These are phyloP conservation scores for Heritiera fomes DNA, from an alignment of 345 rosid species.

Conservation along the genomic window DNA sequence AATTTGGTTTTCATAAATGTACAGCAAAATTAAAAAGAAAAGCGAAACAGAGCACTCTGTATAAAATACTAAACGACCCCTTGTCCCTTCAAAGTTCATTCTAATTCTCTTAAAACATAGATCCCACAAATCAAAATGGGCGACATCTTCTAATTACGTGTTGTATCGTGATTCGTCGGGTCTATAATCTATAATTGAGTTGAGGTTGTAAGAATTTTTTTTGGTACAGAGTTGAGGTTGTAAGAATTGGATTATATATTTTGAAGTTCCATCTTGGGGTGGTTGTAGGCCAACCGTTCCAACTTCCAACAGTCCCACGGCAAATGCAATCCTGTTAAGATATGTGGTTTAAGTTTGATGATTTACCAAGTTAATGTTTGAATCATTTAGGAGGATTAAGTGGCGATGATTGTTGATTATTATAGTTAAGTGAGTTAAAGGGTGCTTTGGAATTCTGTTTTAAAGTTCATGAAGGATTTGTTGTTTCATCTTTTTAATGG, in stretches of 20 bases:
- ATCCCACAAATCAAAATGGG: too few relatives aligned
- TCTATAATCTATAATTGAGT: too few relatives aligned
- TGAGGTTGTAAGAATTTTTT: background rate
- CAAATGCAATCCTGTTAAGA: background rate
- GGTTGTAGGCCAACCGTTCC: constrained; percentile 3
- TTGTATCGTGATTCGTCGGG: too few relatives aligned
- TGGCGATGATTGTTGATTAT: background rate
- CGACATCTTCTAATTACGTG: too few relatives aligned
- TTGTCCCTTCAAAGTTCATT: too few relatives aligned
- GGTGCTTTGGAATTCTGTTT: background rate
- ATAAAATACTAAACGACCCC: too few relatives aligned
- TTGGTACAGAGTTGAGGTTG: too few relatives aligned
- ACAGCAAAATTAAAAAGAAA: too few relatives aligned
- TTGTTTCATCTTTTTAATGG: background rate
- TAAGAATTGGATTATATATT: background rate
- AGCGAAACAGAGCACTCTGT: too few relatives aligned
- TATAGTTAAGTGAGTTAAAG: background rate
- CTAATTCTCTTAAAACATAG: too few relatives aligned
- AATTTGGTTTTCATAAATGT: too few relatives aligned
- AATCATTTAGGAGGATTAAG: constrained; percentile 7
- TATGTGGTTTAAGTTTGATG: background rate
- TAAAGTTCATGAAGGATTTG: background rate
- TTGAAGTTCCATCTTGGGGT: background rate
- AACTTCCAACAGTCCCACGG: background rate
- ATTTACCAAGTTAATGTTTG: background rate